phyloP scores from a whole-genome alignment of 352 stramenopile genomes.

The Pythium oligandrum region DNA sequence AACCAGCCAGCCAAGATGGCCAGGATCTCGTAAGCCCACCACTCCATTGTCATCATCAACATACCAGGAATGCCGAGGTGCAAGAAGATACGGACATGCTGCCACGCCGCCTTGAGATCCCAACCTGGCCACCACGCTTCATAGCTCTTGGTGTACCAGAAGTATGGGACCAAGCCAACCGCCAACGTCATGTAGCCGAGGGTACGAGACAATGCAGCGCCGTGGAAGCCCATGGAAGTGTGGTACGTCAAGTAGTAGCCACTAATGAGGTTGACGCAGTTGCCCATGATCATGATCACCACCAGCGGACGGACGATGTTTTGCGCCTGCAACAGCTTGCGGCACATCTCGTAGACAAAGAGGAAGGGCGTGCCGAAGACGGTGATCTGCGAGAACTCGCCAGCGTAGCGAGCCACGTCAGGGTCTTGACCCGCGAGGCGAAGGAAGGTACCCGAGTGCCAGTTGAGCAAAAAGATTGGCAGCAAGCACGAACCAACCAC shows the following conservation, averaged over 20 bases:
- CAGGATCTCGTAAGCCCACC: slow-evolving; percentile 77
- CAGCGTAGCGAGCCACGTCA: slow-evolving; percentile 43
- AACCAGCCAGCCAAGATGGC: slow-evolving; percentile 64
- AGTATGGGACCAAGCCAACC: slow-evolving; percentile 48
- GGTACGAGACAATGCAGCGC: slow-evolving; percentile 58
- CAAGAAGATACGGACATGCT: slow-evolving; percentile 47
- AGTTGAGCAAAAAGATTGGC: slow-evolving; percentile 56
- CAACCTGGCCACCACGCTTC: slow-evolving; percentile 42
- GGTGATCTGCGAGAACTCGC: slow-evolving; percentile 50
- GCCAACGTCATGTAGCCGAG: slow-evolving; percentile 53
- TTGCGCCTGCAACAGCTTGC: slow-evolving; percentile 69
- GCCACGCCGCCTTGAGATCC: slow-evolving; percentile 32
- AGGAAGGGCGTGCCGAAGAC: slow-evolving; percentile 73
- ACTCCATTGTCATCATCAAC: slow-evolving; percentile 68
- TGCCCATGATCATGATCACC: slow-evolving; percentile 42
- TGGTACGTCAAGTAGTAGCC: slow-evolving; percentile 75
- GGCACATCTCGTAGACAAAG: slow-evolving; percentile 70
- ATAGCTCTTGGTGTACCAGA: slow-evolving; percentile 29
- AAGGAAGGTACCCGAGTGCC: slow-evolving; percentile 52
- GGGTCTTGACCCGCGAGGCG: slow-evolving; percentile 45
- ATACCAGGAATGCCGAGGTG: slow-evolving; percentile 41
- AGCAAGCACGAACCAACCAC: slow-evolving; percentile 47
- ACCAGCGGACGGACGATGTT: slow-evolving; percentile 68
- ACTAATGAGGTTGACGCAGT: slow-evolving; percentile 54
- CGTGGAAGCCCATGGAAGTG: slow-evolving; percentile 61